Base-by-base conservation (phyloP, 176 grass and related monocot genomes). In the Aechmea fasciata region DNA sequence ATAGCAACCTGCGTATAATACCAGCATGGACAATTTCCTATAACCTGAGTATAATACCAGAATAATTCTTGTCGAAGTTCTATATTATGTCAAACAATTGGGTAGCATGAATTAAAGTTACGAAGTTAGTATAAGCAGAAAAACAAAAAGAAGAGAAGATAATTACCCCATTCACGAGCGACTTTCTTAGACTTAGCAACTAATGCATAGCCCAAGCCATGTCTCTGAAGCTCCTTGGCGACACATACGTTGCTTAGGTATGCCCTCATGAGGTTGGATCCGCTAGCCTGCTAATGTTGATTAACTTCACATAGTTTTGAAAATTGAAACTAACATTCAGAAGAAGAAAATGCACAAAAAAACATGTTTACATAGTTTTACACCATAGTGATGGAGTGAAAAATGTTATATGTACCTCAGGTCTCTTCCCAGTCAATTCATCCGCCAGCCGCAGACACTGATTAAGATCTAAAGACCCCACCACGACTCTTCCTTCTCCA, bases 211-310 rank as follows among this genome's bases (percentile, higher is more conserved):
- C 93, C 93, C 67, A 92, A 74, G n/a, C 93, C 89, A 65, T 87
- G 89, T 73, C 82, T 92, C 59, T 96, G 86, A 66, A 96, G 66
- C 86, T 96, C 89, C 72, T 87, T 90, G 18, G 89, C 86, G 17
- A 97, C 86, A 82, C 84, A 97, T n/a, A 90, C 84, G 77, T 90
- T 92, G 66, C 84, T 92, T 62, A 90, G 67, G 65, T 97, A 97
- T 25, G 79, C 89, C 57, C 89, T 84, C 17, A 64, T 85, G 51
- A 82, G 76, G 66, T 67, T 84, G 59, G 77, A 69, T 73, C 88
- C 77, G 47, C 77, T 24, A 50, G 82, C 93, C 93, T 97, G 79
- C 78, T 66, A 69, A 69, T 49, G 77, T 82, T 61, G 48, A 65
- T 77, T 8, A 28, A 69, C 55, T 22, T 15, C n/a, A 61, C 15